Conservation (phyloP, 2,329 filamentous ascomycete genomes). For the Neodidymelliopsis sp. region DNA sequence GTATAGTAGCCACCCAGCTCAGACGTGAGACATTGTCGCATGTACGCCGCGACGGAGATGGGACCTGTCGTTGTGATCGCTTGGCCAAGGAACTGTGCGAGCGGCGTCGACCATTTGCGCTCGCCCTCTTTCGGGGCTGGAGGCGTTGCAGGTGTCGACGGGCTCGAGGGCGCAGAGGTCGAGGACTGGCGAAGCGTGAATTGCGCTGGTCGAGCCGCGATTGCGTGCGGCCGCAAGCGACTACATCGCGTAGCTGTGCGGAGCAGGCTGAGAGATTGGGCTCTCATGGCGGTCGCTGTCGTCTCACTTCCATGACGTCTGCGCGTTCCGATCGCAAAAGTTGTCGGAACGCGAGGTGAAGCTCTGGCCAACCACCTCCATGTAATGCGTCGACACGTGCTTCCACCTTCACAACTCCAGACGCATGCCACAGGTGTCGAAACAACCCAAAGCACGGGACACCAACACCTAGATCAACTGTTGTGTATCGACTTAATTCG, state of each 20-base stretch:
- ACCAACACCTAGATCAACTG: background rate
- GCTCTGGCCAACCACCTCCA: conserved; percentile 42
- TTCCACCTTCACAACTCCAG: conserved; percentile 3
- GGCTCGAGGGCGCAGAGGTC: conserved; percentile 21
- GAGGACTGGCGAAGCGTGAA: conserved; percentile 50
- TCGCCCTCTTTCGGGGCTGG: conserved; percentile 24
- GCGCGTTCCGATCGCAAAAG: conserved; percentile 31
- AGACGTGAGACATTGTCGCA: conserved; percentile 97
- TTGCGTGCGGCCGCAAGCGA: conserved; percentile 16
- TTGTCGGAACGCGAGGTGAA: conserved; percentile 40
- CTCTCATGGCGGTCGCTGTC: conserved; percentile 40
- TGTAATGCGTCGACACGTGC: conserved; percentile 19
- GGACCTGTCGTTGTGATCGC: conserved; percentile 91
- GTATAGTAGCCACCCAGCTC: conserved; percentile 95
- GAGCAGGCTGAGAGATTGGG: conserved; percentile 35
- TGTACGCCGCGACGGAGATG: conserved; percentile 89
- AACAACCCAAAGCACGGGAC: too few species aligned
- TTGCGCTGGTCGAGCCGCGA: conserved; percentile 14
- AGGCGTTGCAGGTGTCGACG: conserved; percentile 20
- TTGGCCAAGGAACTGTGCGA: conserved; percentile 85
- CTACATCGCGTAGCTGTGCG: conserved; percentile 31
- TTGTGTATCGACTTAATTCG: background rate
- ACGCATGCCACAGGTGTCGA: too few species aligned
- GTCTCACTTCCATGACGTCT: conserved; percentile 45
- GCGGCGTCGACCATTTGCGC: conserved; percentile 85